Base-by-base conservation (phyloP, 768 basidiomycete species). In the Termitomyces sp. region DNA sequence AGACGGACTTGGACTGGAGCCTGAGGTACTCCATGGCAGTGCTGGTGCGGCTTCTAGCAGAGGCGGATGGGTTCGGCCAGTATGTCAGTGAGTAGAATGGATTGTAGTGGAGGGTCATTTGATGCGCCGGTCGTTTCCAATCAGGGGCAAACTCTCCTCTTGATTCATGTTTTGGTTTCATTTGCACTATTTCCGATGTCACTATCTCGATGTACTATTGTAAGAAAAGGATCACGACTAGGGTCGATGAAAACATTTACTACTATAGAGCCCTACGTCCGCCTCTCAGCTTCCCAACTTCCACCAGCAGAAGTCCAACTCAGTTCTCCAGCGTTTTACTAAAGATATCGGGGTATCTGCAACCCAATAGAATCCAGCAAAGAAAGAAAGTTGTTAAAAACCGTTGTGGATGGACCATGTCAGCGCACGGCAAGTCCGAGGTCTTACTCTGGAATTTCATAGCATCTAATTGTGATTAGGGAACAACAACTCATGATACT, bases 111-210 rank as follows among this genome's bases (percentile, higher is more conserved):
- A 40, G 15, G 0, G 11, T n/a, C 23, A 15, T 21, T 21, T 8
- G 56, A 64, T 73, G 61, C 62, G 84, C 87, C 61, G 78, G 75
- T 21, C 84, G 85, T 40, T 71, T 73, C 91, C 90, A 93, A 55
- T 86, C 84, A 17, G 87, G 83, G 15, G 83, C 75, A 64, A 85
- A 92, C 62, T 91, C 88, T 28, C 89, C 89, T n/a, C 85, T 88
- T 0, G 85, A 79, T 15, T 89, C 86, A 67, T 90, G 86, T 69
- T 93, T 92, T 19, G 89, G 84, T 67, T 90, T 89, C 50, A 91
- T 76, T 48, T 82, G 80, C 87, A 94, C 87, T 56, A 93, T 75
- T 67, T 89, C 88, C 84, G 60, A 93, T 90, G 69, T 94, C 91
- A 60, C 91, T 92, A 63, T 19, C 2, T 33, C 4, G 30, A 30